phyloP scores from a whole-genome alignment of 2,329 filamentous ascomycete genomes.

The Apiospora rasikravindrae region DNA sequence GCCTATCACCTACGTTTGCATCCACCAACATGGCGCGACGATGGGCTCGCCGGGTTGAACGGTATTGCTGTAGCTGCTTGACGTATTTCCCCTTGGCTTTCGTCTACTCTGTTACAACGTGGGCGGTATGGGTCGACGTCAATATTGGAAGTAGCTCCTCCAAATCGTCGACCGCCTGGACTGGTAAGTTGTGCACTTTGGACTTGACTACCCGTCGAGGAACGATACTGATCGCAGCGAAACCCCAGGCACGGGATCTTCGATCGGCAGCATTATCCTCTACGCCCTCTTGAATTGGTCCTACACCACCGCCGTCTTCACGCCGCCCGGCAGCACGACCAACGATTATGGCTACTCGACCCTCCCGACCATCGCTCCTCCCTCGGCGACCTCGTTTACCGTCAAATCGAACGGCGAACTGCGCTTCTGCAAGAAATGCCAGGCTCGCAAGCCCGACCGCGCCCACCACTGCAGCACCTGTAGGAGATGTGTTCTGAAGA shows the following conservation, averaged over 20 bases:
- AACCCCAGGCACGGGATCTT: constrained; percentile 56
- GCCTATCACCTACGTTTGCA: constrained; percentile 31
- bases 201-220: not conserved
- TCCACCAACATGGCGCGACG: constrained; percentile 58
- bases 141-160: constrained; percentile 68
- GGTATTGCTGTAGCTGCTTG: constrained; percentile 78
- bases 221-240: constrained; percentile 23
- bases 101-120: constrained; percentile 88
- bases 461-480: constrained; percentile 97
- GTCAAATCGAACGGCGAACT: constrained; percentile 89
- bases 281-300: constrained; percentile 84
- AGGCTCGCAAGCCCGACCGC: constrained; percentile 91
- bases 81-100: constrained; percentile 89
- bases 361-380: constrained; percentile 74
- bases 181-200: constrained; percentile 51
- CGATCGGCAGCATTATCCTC: constrained; percentile 69
- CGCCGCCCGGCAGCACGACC: constrained; percentile 77
- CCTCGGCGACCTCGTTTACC: constrained; percentile 74
- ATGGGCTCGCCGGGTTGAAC: constrained; percentile 75
- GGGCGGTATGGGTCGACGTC: constrained; percentile 88
- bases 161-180: constrained; percentile 53
- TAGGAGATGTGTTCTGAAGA: constrained; percentile 93
- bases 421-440: constrained; percentile 97
- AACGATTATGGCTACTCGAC: constrained; percentile 75
- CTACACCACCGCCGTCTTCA: constrained; percentile 94